Evolutionary conservation across 257 asterid species (phyloP).

Genomic region (Ilex asprella): DNA sequence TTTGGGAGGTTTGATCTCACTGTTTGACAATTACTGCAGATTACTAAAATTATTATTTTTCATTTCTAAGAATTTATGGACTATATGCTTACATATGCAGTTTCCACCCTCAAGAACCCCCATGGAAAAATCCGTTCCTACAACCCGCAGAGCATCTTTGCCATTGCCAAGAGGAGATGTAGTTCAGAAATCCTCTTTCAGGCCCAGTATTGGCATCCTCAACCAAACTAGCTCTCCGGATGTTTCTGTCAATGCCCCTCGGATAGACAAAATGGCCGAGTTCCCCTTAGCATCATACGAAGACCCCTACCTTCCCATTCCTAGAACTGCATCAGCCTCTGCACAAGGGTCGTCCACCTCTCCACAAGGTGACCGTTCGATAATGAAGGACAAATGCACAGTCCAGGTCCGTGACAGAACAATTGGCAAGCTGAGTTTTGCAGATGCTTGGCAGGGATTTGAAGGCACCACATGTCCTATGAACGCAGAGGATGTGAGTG

Average conservation of each 20-base stretch:
- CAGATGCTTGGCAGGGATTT: constrained; percentile 48
- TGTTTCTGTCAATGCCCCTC: constrained; percentile 80
- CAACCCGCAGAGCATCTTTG: constrained; percentile 64
- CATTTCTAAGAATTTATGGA: background rate
- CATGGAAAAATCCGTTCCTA: constrained; percentile 44
- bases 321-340: constrained; percentile 42
- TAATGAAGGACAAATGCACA: constrained; percentile 73
- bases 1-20: too few relatives aligned
- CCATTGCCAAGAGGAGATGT: constrained; percentile 48
- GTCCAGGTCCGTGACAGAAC: constrained; percentile 54
- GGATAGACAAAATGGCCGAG: constrained; percentile 72
- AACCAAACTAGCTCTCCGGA: constrained; percentile 51
- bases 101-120: constrained; percentile 40
- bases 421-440: constrained; percentile 37
- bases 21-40: too few relatives aligned
- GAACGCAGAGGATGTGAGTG: constrained; percentile 50
- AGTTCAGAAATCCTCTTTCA: constrained; percentile 27
- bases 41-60: too few relatives aligned
- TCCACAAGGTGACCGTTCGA: constrained; percentile 54
- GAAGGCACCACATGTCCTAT: constrained; percentile 26
- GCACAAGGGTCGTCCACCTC: constrained; percentile 58
- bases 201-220: constrained; percentile 36
- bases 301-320: constrained; percentile 32
- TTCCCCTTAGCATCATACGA: constrained; percentile 55
- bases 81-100: constrained; percentile 30